A percentile compares a stretch with the other conserved stretches of the same genome.
Evolutionary conservation across 2,329 filamentous ascomycete genomes (phyloP).

Genomic region (Fusarium scirpi): DNA sequence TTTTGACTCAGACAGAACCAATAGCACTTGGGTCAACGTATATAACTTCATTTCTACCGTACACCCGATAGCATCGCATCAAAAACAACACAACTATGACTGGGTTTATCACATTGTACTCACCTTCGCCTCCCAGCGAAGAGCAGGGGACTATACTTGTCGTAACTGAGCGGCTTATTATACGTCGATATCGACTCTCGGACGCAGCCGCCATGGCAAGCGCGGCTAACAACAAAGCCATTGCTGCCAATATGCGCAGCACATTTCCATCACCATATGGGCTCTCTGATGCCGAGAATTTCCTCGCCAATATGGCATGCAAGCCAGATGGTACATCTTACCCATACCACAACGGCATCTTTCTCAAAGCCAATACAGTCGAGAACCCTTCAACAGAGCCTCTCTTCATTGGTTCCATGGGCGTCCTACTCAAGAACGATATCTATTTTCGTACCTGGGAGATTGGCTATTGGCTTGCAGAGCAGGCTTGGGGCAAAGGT

Average conservation of each 20-base stretch:
- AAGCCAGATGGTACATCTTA: constrained; percentile 40
- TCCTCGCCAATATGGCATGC: constrained; percentile 47
- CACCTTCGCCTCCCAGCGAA: constrained; percentile 43
- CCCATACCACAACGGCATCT: constrained; percentile 53
- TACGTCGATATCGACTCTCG: constrained; percentile 55
- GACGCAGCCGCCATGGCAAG: constrained; percentile 54
- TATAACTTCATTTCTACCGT: not conserved
- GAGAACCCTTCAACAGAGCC: constrained; percentile 45
- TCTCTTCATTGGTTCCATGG: constrained; percentile 56
- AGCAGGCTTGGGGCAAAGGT: constrained; percentile 60
- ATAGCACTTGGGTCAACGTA: not conserved
- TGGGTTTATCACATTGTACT: constrained; percentile 28
- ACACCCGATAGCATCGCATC: not conserved
- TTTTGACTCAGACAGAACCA: not conserved
- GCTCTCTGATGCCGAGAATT: constrained; percentile 53
- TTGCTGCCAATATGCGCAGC: constrained; percentile 57
- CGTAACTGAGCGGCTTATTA: constrained; percentile 52
- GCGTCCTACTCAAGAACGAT: constrained; percentile 53
- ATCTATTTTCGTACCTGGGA: constrained; percentile 59
- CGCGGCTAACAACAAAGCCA: constrained; percentile 54
- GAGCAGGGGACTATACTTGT: constrained; percentile 49
- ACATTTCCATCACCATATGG: constrained; percentile 62
- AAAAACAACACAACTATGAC: constrained; percentile 25
- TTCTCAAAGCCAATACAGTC: constrained; percentile 44
- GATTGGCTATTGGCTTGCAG: constrained; percentile 63